Evolutionary conservation across 306 rosid genomes (phyloP), one percentile per base, ranked within the genome.

Genomic region (Cicer cuneatum): DNA sequence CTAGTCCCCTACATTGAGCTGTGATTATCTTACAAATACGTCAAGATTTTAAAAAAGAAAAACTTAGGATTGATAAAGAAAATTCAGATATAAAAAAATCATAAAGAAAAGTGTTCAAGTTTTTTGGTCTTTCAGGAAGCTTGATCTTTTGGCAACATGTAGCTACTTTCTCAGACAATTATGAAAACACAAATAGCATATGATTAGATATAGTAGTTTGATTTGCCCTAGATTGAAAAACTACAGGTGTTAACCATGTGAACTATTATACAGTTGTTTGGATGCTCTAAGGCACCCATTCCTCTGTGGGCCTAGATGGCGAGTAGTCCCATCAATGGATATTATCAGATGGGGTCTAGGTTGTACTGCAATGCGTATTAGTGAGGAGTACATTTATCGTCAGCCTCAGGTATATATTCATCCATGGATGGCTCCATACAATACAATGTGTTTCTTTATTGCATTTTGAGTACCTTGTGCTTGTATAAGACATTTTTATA

Each of bases 221-320:
- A 19, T 58, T 74, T 69, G 54, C 38, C 10, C 11, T 24, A 53
- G 51, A 70, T 48, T 72, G 33, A 33, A 29, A 66, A 43, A 56
- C 48, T 64, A 15, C 49, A 11, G 8, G 12, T 73, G 29, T 53
- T 37, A 13, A 72, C 61, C 59, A 61, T 66, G 41, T 52, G 18
- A 49, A 79, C 79, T 78, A 57, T 71, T 71, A 64, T 73, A 66
- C 93, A 94, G 98, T 79, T 94, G 98, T 81, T 88, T 94, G 86
- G 91, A 94, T 76, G 96, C 98, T 79, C 97, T 94, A 63, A 86
- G 96, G 81, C 98, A 94, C 80, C 98, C 98, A 45, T 94, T 94
- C 79, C 96, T 94, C 8, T 94, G 98, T 71, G 98, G 97, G 14
- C 98, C 98, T 72, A 87, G 92, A 86, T 94, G 98, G 98, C 92